Base-by-base conservation (phyloP, 768 basidiomycete genomes). In the Dioszegia aurantiaca region DNA sequence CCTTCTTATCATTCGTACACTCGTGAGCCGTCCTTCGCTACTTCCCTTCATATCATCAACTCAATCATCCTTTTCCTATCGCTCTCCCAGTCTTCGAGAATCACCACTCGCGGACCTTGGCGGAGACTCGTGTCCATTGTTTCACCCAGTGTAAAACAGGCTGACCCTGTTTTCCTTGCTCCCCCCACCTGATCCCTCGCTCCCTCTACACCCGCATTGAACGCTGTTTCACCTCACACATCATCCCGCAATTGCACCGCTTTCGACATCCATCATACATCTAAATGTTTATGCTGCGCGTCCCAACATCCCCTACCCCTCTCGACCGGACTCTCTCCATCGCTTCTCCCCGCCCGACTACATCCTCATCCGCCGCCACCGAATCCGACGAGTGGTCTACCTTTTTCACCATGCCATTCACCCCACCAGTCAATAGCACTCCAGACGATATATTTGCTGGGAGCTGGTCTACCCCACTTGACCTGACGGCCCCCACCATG, bases 401-500 rank as follows among this genome's bases (percentile, higher is more conserved):
- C 19, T 21, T 55, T 39, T 55, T 52, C 41, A 37, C 10, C 31
- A 55, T 56, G 47, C 39, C 54, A 17, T 23, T 24, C 14, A 59
- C 43, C 9, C 52, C 53, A 9, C 23, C 45, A 33, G 37, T 28
- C 14, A 11, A 42, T 31, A 33, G 19, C 43, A 44, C 41, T 11
- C 54, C 54, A 4, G 54, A 55, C 54, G 54, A 44, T 21, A 31
- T 55, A 6, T 55, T 55, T 27, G 23, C 58, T 2, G 52, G n/a
- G 16, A 28, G 37, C 30, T 66, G 58, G 52, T 23, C 49, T 19
- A 56, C 56, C 23, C 65, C 65, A 21, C 55, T 60, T 23, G 45
- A 63, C 21, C 30, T 52, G 51, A 43, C 62, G 16, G 52, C 47
- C 28, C 46, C 56, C 28, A 63, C 55, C 55, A 60, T 61, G 39